Conservation (phyloP, 2,329 filamentous ascomycete species). For the Allantophomopsis cytisporea region DNA sequence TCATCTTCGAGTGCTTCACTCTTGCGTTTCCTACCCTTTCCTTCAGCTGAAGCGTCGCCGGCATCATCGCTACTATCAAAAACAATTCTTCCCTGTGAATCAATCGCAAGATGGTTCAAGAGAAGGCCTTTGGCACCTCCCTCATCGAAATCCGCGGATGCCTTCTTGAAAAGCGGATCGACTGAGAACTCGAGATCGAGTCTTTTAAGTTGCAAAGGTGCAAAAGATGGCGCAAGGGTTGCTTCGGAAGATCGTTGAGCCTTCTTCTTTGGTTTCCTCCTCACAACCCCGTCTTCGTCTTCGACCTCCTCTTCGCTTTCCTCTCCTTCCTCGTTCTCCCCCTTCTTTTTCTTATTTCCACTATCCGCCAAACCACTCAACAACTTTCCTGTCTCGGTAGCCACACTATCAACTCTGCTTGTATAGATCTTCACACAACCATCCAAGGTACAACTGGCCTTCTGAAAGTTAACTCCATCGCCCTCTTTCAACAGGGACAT, state of each 20-base stretch:
- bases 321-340: slow-evolving; percentile 47
- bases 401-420: slow-evolving; percentile 93
- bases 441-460: slow-evolving; percentile 92
- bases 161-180: slow-evolving; percentile 98
- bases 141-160: slow-evolving; percentile 95
- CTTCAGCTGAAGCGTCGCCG: slow-evolving; percentile 32
- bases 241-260: slow-evolving; percentile 74
- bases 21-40: slow-evolving; percentile 13
- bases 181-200: slow-evolving; percentile 95
- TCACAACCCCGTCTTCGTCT: slow-evolving; percentile 35
- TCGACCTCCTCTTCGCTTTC: slow-evolving; percentile 51
- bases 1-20: slow-evolving; percentile 53
- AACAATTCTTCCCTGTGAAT: slow-evolving; percentile 81
- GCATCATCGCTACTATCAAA: slow-evolving; percentile 95
- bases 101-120: slow-evolving; percentile 93
- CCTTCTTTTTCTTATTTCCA: slow-evolving; percentile 59
- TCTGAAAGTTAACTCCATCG: slow-evolving; percentile 96
- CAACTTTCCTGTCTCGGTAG: slow-evolving; percentile 91
- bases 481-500: slow-evolving; percentile 96
- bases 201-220: slow-evolving; percentile 85
- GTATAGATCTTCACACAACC: slow-evolving; percentile 99
- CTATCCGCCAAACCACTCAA: slow-evolving; percentile 88
- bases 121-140: slow-evolving; percentile 91
- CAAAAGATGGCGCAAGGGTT: slow-evolving; percentile 83
- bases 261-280: slow-evolving; percentile 56